phyloP scores from a whole-genome alignment of 192 early-diverging fungal species.

The Paraglomus brasilianum region DNA sequence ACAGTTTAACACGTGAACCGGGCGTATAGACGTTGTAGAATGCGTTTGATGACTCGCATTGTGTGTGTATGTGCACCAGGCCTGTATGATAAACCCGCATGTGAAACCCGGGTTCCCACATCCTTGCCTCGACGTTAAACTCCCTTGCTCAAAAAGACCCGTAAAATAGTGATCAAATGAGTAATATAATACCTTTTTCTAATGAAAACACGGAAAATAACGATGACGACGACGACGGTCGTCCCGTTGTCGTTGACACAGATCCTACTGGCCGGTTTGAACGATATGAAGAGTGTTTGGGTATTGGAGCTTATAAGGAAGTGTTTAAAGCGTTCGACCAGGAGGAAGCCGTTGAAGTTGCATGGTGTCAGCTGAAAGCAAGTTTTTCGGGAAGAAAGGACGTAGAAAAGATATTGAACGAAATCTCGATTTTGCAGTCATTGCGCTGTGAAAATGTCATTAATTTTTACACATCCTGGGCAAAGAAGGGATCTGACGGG shows the following conservation, averaged over 20 bases:
- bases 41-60: too few species aligned
- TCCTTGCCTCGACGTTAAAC: too few species aligned
- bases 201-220: constrained; percentile 14
- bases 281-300: constrained; percentile 56
- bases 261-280: constrained; percentile 69
- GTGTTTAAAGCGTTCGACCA: constrained; percentile 82
- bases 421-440: constrained; percentile 69
- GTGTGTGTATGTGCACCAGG: too few species aligned
- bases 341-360: constrained; percentile 84
- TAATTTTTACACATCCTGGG: constrained; percentile 72
- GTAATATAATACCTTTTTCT: too few species aligned
- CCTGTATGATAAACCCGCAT: too few species aligned
- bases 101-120: too few species aligned
- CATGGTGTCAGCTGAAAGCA: constrained; percentile 81
- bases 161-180: too few species aligned
- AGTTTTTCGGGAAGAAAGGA: constrained; percentile 44
- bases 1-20: too few species aligned
- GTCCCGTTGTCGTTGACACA: constrained; percentile 37
- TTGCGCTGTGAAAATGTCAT: constrained; percentile 83
- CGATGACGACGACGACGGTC: constrained; percentile 41
- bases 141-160: too few species aligned
- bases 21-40: too few species aligned
- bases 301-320: constrained; percentile 81
- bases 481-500: constrained; percentile 50
- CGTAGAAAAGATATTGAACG: constrained; percentile 40